These are phyloP conservation scores for Chaetomiaceae sp. DNA, from an alignment of 2,329 filamentous ascomycete species.

Conservation along the genomic window DNA sequence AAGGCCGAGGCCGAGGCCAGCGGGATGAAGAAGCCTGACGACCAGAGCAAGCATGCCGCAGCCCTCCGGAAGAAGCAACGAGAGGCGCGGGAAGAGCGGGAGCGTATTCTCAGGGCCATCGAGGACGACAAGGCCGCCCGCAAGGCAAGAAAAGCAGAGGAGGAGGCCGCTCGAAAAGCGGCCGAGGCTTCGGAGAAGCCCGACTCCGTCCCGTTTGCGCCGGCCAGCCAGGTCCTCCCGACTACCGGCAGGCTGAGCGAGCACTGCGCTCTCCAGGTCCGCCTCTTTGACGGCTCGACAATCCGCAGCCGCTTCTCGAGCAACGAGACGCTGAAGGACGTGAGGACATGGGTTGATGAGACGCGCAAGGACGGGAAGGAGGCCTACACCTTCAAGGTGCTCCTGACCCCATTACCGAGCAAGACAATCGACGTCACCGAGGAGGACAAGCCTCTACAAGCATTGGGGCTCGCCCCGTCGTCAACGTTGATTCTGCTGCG, in stretches of 20 bases:
- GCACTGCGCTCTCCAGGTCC: conserved; percentile 65
- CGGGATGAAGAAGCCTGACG: conserved; percentile 29
- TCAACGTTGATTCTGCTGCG: conserved; percentile 81
- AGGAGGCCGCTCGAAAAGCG: conserved; percentile 31
- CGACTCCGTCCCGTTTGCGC: conserved; percentile 19
- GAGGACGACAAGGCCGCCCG: conserved; percentile 71
- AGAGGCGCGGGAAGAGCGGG: conserved; percentile 63
- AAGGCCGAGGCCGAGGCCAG: conserved; percentile 29
- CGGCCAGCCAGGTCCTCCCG: conserved; percentile 31
- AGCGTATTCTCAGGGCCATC: conserved; percentile 68
- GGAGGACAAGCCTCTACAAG: conserved; percentile 62
- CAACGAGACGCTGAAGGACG: conserved; percentile 57
- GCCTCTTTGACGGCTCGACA: conserved; percentile 78
- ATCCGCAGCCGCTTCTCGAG: conserved; percentile 69
- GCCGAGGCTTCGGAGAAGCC: conserved; percentile 27
- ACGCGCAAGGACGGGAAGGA: conserved; percentile 49
- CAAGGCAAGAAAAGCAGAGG: conserved; percentile 49
- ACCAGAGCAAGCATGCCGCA: conserved; percentile 45
- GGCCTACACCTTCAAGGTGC: conserved; percentile 80
- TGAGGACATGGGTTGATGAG: conserved; percentile 74
- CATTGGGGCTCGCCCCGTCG: conserved; percentile 70
- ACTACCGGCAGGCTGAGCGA: conserved; percentile 26
- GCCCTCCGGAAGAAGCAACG: conserved; percentile 59
- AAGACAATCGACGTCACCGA: conserved; percentile 69
- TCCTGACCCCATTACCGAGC: conserved; percentile 74